phyloP scores from a whole-genome alignment of 495 filamentous ascomycete genomes.

The Neurospora sp. region DNA sequence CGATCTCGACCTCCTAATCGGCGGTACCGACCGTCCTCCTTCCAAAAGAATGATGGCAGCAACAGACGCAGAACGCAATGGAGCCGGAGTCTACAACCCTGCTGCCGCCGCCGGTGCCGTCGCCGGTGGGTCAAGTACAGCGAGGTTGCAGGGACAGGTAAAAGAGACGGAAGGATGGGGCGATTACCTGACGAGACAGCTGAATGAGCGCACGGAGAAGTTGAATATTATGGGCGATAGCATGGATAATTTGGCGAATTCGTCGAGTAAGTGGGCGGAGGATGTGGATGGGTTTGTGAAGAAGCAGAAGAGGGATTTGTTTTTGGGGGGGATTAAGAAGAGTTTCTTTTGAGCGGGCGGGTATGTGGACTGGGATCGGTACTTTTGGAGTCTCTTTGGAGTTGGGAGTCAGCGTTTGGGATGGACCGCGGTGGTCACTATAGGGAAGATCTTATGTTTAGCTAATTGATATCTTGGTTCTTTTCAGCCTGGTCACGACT shows the following conservation, averaged over 20 bases:
- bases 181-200: constrained; percentile 62
- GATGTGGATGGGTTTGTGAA: constrained; percentile 80
- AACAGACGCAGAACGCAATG: constrained; percentile 33
- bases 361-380: no score
- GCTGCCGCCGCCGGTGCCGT: constrained; percentile 8
- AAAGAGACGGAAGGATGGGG: constrained; percentile 43
- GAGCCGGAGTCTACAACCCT: constrained; percentile 12
- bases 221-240: constrained; percentile 72
- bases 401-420: no score
- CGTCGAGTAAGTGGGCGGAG: constrained; percentile 69
- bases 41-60: constrained; percentile 60
- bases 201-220: constrained; percentile 84
- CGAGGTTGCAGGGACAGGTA: constrained; percentile 45
- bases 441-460: no score
- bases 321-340: constrained; percentile 52
- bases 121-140: constrained; percentile 43
- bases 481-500: no score
- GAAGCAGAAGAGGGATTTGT: constrained; percentile 72
- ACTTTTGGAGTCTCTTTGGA: no score
- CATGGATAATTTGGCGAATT: constrained; percentile 70
- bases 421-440: no score
- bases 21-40: constrained; percentile 76
- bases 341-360: constrained; percentile 34
- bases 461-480: no score
- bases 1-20: constrained; percentile 89